Base-by-base conservation (phyloP, 2,329 filamentous ascomycete genomes). In the Calonectria leucothoes region DNA sequence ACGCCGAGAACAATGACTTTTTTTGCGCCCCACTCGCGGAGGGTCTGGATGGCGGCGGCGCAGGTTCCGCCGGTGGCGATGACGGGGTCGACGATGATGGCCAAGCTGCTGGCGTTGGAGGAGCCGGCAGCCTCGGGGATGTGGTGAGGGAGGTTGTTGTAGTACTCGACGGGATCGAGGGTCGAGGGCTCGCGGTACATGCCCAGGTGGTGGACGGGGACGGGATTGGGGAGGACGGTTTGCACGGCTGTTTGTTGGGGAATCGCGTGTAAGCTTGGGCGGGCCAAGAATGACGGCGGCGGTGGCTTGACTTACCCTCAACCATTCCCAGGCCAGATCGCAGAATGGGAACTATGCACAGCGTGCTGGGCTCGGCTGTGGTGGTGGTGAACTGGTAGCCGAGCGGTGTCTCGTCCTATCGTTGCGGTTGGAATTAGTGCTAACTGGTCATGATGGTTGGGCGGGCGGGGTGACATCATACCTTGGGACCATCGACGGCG, bases 11-110 rank as follows among this genome's bases (percentile, higher is more conserved):
- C 91, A 51, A 98, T 86, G 69, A 98, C 92, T 73, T 91, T 89
- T 85, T 93, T 89, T n/a, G 95, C 95, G 33, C 96, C 96, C 96
- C 96, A 98, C 82, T 98, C 96, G 68, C 90, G 91, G 72, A 98
- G 87, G 0, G 95, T 95, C 82, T 97, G 94, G 81, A 98, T 97
- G 6, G 96, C 96, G 0, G 96, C 96, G 35, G 92, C 93, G 72
- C 94, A 94, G 3, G 96, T 98, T 1, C 95, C 95, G 45, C 96
- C 96, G 0, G 97, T 98, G 1, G 96, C 97, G 82, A 98, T 97
- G 78, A 98, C 91, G 4, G 96, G 97, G 82, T 98, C 96, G 61
- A 98, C 91, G 69, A 98, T 88, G 82, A 98, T 94, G 72, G 95
- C 95, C 15, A 98, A 88, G 72, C 84, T 88, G 55, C 86, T 86